Evolutionary conservation across 768 basidiomycete species (phyloP).

Genomic region (Pleurotus giganteus): DNA sequence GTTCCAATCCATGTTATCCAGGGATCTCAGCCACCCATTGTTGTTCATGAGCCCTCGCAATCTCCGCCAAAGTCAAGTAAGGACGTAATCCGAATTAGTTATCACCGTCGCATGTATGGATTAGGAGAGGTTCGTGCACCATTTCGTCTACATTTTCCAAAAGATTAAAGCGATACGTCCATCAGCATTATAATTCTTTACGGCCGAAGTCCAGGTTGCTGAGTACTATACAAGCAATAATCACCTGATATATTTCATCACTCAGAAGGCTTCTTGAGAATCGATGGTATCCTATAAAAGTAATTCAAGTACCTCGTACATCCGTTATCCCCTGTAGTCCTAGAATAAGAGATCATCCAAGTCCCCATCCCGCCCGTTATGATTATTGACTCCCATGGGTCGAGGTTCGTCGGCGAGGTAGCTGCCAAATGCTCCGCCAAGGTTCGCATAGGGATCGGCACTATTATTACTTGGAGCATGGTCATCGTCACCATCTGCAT

Average conservation of each 20-base stretch:
- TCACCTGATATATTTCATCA: constrained; percentile 1
- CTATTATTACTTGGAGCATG: constrained; percentile 29
- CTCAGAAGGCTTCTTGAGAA: not conserved
- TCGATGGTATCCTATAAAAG: not conserved
- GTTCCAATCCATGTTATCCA: constrained; percentile 92
- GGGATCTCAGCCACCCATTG: constrained; percentile 73
- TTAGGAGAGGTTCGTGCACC: constrained; percentile 79
- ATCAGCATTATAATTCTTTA: constrained; percentile 86
- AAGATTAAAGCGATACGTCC: constrained; percentile 9
- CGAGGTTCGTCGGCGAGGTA: constrained; percentile 73
- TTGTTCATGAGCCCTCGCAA: constrained; percentile 70
- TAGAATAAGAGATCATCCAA: constrained; percentile 72
- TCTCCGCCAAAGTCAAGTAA: constrained; percentile 25
- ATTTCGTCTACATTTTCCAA: not conserved
- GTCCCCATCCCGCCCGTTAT: constrained; percentile 40
- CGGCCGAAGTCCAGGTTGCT: constrained; percentile 44
- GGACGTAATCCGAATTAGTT: constrained; percentile 72
- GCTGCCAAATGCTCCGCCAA: constrained; percentile 74
- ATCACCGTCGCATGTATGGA: constrained; percentile 92
- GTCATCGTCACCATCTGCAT: constrained; percentile 26
- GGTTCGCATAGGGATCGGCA: constrained; percentile 81
- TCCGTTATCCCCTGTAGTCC: constrained; percentile 13
- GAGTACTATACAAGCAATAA: constrained; percentile 13
- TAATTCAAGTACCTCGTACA: constrained; percentile 10
- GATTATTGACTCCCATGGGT: constrained; percentile 48